Percentiles rank a stretch among this genome's conserved stretches.
Conservation (phyloP, 371 early-diverging fungal species). For the Mucor irregularis region DNA sequence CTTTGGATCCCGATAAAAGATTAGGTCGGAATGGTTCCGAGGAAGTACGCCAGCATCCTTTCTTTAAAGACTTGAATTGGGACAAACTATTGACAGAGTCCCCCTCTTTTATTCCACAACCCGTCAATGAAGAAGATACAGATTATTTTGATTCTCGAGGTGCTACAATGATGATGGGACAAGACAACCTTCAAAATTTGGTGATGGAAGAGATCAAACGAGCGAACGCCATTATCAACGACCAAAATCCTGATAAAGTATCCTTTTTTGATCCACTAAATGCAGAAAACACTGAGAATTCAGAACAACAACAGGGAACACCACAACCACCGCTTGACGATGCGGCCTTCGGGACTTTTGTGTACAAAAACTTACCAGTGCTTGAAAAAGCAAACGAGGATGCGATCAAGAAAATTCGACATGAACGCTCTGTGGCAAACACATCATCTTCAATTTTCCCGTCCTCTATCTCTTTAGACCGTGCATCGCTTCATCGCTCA, state of each 20-base stretch:
- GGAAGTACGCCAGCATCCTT: constrained; percentile 67
- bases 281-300: too few relatives aligned
- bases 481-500: constrained; percentile 1
- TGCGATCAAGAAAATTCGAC: constrained; percentile 69
- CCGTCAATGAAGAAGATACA: constrained; percentile 80
- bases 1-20: constrained; percentile 73
- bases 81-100: constrained; percentile 66
- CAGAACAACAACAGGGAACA: neutral
- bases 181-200: constrained; percentile 19
- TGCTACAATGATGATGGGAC: constrained; percentile 52
- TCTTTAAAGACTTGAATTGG: constrained; percentile 69
- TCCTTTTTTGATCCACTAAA: constrained; percentile 8
- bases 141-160: constrained; percentile 94
- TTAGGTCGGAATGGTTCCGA: constrained; percentile 71
- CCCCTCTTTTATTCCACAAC: constrained; percentile 86
- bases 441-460: neutral
- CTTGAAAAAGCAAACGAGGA: constrained; percentile 91
- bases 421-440: constrained; percentile 35
- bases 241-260: constrained; percentile 39
- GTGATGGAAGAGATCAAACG: constrained; percentile 33
- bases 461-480: neutral
- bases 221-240: constrained; percentile 44
- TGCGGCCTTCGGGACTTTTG: constrained; percentile 90
- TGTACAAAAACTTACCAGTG: constrained; percentile 85
- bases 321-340: constrained; percentile 24